These are phyloP conservation scores for Aspergillus spinulosporus DNA, from an alignment of 2,329 filamentous ascomycete genomes.

Conservation along the genomic window DNA sequence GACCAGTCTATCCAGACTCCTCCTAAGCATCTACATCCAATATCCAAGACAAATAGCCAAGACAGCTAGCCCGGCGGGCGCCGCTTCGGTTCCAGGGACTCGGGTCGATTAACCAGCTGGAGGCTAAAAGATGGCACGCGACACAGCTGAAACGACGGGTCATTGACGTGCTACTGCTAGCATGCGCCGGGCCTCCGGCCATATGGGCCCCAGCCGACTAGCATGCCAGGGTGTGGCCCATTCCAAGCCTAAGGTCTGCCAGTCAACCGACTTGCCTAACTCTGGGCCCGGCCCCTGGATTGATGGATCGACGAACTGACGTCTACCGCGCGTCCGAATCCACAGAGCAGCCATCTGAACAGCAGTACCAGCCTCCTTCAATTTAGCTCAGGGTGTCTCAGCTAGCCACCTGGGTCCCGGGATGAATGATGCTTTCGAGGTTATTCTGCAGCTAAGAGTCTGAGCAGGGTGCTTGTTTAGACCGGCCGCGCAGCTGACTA, in stretches of 20 bases:
- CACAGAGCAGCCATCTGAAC: too few relatives aligned
- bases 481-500: background rate
- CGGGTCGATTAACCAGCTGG: background rate
- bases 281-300: too few relatives aligned
- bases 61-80: background rate
- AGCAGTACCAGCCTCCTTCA: too few relatives aligned
- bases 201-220: background rate
- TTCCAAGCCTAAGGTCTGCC: background rate
- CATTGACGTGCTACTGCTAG: background rate
- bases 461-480: background rate
- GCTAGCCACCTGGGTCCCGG: background rate
- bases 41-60: background rate
- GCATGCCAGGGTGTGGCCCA: background rate
- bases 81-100: background rate
- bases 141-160: background rate
- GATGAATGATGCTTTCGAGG: background rate
- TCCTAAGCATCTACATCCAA: background rate
- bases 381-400: too few relatives aligned
- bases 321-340: too few relatives aligned
- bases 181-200: background rate
- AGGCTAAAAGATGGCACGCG: background rate
- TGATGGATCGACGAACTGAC: too few relatives aligned
- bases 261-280: too few relatives aligned
- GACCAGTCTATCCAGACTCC: background rate
- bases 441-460: background rate